These are phyloP conservation scores for Yamadazyma atmosphaerica DNA, from an alignment of 1,139 yeast species.

Conservation along the genomic window DNA sequence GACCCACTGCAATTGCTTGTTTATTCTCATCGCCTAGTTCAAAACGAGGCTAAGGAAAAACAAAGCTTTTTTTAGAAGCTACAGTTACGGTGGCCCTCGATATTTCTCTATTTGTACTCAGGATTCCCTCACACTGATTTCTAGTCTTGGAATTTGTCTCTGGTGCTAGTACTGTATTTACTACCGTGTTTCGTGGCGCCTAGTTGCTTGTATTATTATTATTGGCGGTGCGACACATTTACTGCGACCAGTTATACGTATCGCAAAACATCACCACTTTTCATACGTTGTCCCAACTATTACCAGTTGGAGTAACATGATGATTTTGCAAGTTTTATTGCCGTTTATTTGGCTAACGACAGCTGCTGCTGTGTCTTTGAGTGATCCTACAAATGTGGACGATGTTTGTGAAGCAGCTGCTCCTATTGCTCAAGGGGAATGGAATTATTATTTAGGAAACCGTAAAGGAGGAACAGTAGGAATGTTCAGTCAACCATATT, in stretches of 20 bases:
- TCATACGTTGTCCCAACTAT: too few relatives aligned
- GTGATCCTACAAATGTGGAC: slow-evolving; percentile 16
- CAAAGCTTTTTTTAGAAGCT: background rate
- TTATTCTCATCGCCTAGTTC: background rate
- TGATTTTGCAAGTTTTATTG: background rate
- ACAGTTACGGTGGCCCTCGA: too few relatives aligned
- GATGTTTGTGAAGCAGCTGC: slow-evolving; percentile 55
- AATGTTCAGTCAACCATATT: slow-evolving; percentile 58
- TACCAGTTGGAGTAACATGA: background rate
- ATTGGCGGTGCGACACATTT: too few relatives aligned
- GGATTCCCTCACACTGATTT: too few relatives aligned
- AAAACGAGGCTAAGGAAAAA: slow-evolving; percentile 1
- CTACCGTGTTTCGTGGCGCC: too few relatives aligned
- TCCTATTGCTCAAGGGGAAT: slow-evolving; percentile 47
- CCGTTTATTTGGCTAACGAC: background rate
- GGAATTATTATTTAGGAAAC: slow-evolving; percentile 59
- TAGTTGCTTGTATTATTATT: too few relatives aligned
- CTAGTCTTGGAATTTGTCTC: too few relatives aligned
- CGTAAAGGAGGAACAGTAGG: slow-evolving; percentile 60
- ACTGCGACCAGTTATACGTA: too few relatives aligned
- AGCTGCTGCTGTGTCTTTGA: background rate
- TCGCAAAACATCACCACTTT: too few relatives aligned
- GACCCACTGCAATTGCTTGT: too few relatives aligned
- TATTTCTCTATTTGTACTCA: too few relatives aligned
- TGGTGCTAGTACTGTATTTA: too few relatives aligned